These are phyloP conservation scores for Euphorbia peplus DNA, from an alignment of 345 rosid species.

Conservation along the genomic window DNA sequence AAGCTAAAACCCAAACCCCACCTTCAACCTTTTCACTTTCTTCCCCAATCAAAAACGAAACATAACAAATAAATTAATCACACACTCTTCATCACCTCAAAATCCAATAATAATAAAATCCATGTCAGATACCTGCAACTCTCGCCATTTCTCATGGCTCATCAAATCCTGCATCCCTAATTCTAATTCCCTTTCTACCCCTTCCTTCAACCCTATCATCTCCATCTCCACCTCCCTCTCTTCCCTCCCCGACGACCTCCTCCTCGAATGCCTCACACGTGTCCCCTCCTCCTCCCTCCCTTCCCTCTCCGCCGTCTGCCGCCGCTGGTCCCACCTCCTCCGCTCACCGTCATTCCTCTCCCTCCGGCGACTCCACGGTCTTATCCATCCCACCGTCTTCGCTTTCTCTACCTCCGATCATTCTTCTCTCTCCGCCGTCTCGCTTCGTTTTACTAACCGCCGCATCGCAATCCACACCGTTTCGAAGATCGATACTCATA, in stretches of 20 bases:
- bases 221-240: conserved; percentile 29
- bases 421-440: conserved; percentile 46
- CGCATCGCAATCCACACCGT: not conserved
- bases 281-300: conserved; percentile 67
- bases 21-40: no score
- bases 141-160: conserved; percentile 90
- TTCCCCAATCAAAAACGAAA: no score
- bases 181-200: conserved; percentile 16
- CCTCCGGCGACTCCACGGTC: conserved; percentile 57
- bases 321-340: conserved; percentile 81
- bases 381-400: conserved; percentile 53
- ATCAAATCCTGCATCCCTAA: conserved; percentile 83
- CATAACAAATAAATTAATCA: no score
- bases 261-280: conserved; percentile 70
- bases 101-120: no score
- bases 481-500: conserved; percentile 38
- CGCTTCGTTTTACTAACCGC: conserved; percentile 28
- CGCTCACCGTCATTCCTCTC: conserved; percentile 55
- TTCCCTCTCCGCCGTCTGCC: conserved; percentile 60
- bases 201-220: conserved; percentile 13
- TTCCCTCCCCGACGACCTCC: conserved; percentile 74
- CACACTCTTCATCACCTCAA: no score
- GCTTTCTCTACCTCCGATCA: conserved; percentile 51
- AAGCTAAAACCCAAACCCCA: no score
- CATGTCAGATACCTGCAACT: conserved; percentile 80